Evolutionary conservation across 331 rosid genomes (phyloP).

Genomic region (Malus hybrid): DNA sequence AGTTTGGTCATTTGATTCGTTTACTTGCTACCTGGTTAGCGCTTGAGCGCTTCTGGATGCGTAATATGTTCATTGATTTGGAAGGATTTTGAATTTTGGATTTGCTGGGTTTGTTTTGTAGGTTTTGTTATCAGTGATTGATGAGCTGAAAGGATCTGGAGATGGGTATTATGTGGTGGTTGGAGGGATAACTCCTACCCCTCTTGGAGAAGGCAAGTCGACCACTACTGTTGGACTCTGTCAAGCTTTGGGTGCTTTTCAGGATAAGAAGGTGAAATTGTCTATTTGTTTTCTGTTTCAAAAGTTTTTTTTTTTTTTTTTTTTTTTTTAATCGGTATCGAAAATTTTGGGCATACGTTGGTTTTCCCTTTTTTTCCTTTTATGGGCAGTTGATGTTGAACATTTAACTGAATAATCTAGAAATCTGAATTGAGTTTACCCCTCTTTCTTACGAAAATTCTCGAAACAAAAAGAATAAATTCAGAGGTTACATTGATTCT

Average conservation of each 20-base stretch:
- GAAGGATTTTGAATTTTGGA: not conserved
- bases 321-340: not conserved
- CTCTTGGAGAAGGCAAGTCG: slow-evolving; percentile 98
- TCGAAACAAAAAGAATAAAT: not conserved
- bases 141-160: slow-evolving; percentile 54
- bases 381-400: not conserved
- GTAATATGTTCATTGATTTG: not conserved
- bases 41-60: not conserved
- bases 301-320: too few species aligned
- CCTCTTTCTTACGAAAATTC: not conserved
- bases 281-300: not conserved
- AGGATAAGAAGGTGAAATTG: slow-evolving; percentile 63
- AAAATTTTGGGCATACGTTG: not conserved
- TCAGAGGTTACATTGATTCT: not conserved
- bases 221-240: slow-evolving; percentile 96
- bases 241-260: slow-evolving; percentile 98
- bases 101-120: slow-evolving; percentile 16
- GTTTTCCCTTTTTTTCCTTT: not conserved
- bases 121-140: slow-evolving; percentile 78
- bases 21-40: not conserved
- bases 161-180: slow-evolving; percentile 96
- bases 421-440: not conserved
- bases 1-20: slow-evolving; percentile 27
- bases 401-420: not conserved
- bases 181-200: slow-evolving; percentile 97